Evolutionary conservation across 179 eudicot genomes (phyloP), one percentile per base, ranked within the genome.

Genomic region (Corrigiola litoralis): DNA sequence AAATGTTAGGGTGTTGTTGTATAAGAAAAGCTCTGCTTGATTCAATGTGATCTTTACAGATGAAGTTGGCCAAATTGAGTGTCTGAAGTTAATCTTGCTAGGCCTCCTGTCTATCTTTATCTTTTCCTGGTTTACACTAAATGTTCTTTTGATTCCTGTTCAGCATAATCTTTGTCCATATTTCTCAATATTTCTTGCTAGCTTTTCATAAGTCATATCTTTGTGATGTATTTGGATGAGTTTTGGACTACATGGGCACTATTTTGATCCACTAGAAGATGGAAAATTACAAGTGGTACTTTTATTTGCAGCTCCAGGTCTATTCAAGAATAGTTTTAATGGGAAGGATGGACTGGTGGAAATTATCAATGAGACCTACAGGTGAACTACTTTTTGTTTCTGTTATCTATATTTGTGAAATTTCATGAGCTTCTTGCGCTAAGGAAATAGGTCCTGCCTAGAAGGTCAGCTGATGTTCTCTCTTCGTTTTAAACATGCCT

Each of bases 241-340:
- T 0, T 29, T 18, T 27, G 32, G 34, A 33, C 37, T 4, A 1
- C 6, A n/a, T 36, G 10, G 37, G 20, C 18, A 18, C 54, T 32
- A n/a, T 31, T 51, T 47, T 21, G 49, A 61, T 58, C 21, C 36
- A 61, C 52, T 51, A 24, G 58, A 46, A 50, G 24, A 34, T 14
- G 14, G 34, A 24, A 23, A 28, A 51, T 53, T 48, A 72, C 45
- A 68, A 41, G 33, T 17, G 37, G 18, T 65, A 32, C 60, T 18
- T 17, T 38, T 66, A 11, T 63, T 61, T 63, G 69, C 81, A 80
- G 84, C 80, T 76, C 81, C 81, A 62, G 78, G 77, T 60, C n/a
- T 76, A 37, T 66, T 61, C 58, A 76, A 76, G 68, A 77, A 65
- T 54, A 63, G 42, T 41, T 69, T 63, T 44, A 69, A 69, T 61